A percentile compares a stretch with the other conserved stretches of the same genome.
These are phyloP conservation scores for Cucurbita argyrosperma DNA, from an alignment of 306 rosid genomes.

Conservation along the genomic window DNA sequence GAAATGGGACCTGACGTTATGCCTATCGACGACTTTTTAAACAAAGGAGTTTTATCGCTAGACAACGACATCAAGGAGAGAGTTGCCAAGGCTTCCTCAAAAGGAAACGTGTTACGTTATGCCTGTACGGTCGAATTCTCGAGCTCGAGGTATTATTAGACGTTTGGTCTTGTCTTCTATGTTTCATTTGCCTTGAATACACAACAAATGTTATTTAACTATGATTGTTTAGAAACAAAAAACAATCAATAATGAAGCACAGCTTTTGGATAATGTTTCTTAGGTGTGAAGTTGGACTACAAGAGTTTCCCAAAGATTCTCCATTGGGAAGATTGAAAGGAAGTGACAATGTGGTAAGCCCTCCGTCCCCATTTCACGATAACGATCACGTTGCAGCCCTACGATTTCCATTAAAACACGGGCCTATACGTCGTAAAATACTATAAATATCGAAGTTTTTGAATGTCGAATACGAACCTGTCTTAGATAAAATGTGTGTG, in stretches of 20 bases:
- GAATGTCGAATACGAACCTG: background rate
- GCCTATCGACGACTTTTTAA: constrained; percentile 55
- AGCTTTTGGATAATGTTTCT: background rate
- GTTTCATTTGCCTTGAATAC: background rate
- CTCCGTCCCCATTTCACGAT: background rate
- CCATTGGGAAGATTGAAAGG: constrained; percentile 83
- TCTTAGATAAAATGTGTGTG: background rate
- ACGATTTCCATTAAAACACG: background rate
- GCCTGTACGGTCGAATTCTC: constrained; percentile 61
- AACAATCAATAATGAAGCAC: background rate
- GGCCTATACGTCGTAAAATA: background rate
- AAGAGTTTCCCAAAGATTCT: constrained; percentile 66
- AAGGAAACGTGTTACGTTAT: constrained; percentile 74
- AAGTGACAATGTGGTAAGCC: constrained; percentile 84
- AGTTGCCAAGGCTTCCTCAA: constrained; percentile 63
- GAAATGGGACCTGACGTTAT: constrained; percentile 70
- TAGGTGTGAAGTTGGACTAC: constrained; percentile 86
- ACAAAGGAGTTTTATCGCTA: constrained; percentile 36
- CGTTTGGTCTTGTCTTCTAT: constrained; percentile 3
- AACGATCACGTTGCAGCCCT: background rate
- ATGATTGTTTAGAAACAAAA: too few relatives aligned
- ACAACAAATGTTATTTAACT: background rate
- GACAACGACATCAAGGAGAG: constrained; percentile 63
- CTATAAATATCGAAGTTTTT: background rate
- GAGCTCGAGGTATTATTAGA: constrained; percentile 46